Evolutionary conservation across 116 monocot species (phyloP).

Genomic region (Papilionanthe hybrid): DNA sequence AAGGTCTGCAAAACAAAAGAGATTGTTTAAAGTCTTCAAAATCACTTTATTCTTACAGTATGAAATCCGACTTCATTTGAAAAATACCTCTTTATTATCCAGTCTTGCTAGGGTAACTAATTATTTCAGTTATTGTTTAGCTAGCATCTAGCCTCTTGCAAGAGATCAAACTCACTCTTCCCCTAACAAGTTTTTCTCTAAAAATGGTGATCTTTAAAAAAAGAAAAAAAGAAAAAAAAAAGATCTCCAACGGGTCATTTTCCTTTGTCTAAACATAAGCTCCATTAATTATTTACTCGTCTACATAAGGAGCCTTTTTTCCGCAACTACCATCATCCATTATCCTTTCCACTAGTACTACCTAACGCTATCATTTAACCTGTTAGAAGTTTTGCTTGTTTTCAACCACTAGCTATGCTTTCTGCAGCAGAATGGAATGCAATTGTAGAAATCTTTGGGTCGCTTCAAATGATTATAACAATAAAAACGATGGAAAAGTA

Average conservation of each 20-base stretch:
- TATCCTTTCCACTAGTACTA: not conserved
- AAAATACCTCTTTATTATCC: not conserved
- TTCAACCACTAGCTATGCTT: not conserved
- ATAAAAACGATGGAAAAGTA: not conserved
- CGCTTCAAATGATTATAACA: not conserved
- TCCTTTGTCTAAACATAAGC: not conserved
- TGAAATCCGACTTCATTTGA: not conserved
- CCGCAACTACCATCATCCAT: not conserved
- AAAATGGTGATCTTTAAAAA: not conserved
- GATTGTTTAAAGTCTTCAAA: not conserved
- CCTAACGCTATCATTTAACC: not conserved
- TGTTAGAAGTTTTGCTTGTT: not conserved
- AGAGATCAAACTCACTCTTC: not conserved
- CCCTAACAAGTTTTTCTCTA: not conserved
- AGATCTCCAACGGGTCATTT: not conserved
- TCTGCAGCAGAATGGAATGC: not conserved
- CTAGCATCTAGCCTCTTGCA: not conserved
- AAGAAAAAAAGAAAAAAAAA: not conserved
- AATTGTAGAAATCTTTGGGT: not conserved
- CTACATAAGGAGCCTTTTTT: not conserved
- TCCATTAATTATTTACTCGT: not conserved
- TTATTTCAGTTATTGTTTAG: not conserved
- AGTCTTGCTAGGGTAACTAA: not conserved
- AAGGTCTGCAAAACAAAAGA: not conserved
- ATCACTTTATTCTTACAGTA: not conserved